These are phyloP conservation scores for Omphalea diandra DNA, from an alignment of 441 rosid genomes.

Conservation along the genomic window DNA sequence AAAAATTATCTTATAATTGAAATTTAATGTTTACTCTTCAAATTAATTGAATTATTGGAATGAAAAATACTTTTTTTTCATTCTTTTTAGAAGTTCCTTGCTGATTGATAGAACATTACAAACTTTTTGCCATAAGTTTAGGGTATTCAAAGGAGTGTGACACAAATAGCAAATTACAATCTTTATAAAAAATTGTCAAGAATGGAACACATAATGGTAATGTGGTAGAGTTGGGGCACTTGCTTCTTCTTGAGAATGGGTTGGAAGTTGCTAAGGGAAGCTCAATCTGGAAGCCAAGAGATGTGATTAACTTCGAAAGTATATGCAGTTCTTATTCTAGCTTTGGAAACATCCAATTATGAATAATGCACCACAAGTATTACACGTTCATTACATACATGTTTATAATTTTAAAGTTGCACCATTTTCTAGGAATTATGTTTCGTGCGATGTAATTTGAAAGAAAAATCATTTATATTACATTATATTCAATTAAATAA, in stretches of 20 bases:
- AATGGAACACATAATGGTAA: not conserved
- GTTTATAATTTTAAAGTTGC: too few relatives aligned
- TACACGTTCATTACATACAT: too few relatives aligned
- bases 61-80: not conserved
- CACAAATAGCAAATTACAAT: slow-evolving; percentile 26
- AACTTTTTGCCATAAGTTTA: slow-evolving; percentile 30
- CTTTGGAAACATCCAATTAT: too few relatives aligned
- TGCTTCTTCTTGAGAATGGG: slow-evolving; percentile 32
- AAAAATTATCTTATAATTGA: too few relatives aligned
- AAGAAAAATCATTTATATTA: too few relatives aligned
- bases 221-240: slow-evolving; percentile 26
- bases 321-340: not conserved
- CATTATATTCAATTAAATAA: too few relatives aligned
- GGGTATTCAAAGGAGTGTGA: slow-evolving; percentile 36
- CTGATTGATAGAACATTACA: slow-evolving; percentile 23
- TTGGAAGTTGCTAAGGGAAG: slow-evolving; percentile 28
- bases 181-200: slow-evolving; percentile 25
- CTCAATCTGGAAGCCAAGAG: slow-evolving; percentile 29
- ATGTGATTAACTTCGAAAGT: not conserved
- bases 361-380: too few relatives aligned
- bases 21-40: too few relatives aligned
- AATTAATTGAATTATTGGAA: not conserved
- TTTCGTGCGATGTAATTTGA: too few relatives aligned
- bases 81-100: slow-evolving; percentile 35
- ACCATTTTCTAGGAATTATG: too few relatives aligned